phyloP scores from a whole-genome alignment of 768 basidiomycete species.

The Boletus subcaerulescens region DNA sequence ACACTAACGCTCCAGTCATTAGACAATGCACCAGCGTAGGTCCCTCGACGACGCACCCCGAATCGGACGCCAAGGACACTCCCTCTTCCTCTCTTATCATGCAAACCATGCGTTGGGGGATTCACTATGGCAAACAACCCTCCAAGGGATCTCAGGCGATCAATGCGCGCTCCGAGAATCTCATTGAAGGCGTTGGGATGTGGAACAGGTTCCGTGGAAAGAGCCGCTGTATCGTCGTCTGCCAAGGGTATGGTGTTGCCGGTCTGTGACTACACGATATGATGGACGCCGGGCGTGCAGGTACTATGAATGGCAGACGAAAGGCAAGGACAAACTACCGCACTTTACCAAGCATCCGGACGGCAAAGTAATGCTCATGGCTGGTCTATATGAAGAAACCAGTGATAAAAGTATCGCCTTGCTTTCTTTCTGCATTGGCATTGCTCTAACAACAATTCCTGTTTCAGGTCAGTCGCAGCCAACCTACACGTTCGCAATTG shows the following conservation, averaged over 20 bases:
- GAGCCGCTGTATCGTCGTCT: conserved; percentile 83
- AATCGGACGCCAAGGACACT: conserved; percentile 1
- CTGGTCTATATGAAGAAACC: conserved; percentile 80
- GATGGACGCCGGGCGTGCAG: conserved; percentile 33
- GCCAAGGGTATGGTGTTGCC: conserved; percentile 48
- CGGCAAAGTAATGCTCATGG: conserved; percentile 71
- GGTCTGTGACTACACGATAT: neutral
- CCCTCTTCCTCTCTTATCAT: conserved; percentile 43
- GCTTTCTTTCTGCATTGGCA: neutral
- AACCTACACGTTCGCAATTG: conserved; percentile 83
- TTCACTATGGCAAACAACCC: conserved; percentile 64
- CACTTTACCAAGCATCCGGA: conserved; percentile 76
- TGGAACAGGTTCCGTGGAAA: conserved; percentile 81
- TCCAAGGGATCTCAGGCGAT: conserved; percentile 69
- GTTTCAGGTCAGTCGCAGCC: conserved; percentile 49
- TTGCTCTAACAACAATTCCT: neutral
- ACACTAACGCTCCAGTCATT: conserved; percentile 73
- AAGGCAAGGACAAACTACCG: conserved; percentile 74
- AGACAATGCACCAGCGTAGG: conserved; percentile 36
- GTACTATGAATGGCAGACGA: conserved; percentile 94
- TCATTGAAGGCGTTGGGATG: conserved; percentile 73
- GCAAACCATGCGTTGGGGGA: conserved; percentile 89
- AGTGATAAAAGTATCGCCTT: conserved; percentile 54
- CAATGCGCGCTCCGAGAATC: conserved; percentile 84
- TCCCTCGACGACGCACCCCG: neutral